A percentile compares a stretch with the other conserved stretches of the same genome.
These are phyloP conservation scores for Pontederia paniculata DNA, from an alignment of 176 grass and related monocot genomes.

Conservation along the genomic window DNA sequence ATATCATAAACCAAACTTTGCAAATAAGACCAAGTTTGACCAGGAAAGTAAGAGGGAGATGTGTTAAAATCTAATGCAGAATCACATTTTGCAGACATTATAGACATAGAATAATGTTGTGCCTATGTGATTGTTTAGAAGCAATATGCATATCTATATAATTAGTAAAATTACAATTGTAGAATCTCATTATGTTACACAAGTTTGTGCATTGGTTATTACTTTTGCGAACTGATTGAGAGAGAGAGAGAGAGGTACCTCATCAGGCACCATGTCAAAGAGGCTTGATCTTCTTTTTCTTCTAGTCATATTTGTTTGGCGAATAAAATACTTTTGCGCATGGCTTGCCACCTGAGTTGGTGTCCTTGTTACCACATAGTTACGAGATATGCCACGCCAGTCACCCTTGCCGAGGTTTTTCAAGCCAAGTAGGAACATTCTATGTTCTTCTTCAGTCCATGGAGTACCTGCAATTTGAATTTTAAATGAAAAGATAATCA, in stretches of 20 bases:
- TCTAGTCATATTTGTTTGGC: constrained; percentile 83
- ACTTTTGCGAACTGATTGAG: background rate
- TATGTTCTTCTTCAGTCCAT: constrained; percentile 99
- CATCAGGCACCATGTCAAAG: constrained; percentile 86
- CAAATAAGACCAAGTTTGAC: too few species aligned
- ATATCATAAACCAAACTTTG: too few species aligned
- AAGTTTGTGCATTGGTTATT: background rate
- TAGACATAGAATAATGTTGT: too few species aligned
- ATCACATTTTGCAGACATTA: too few species aligned
- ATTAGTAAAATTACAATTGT: too few species aligned
- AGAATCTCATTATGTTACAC: too few species aligned
- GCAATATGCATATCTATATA: too few species aligned
- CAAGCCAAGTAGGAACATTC: constrained; percentile 87
- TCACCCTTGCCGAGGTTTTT: constrained; percentile 97
- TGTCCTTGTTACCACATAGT: constrained; percentile 90
- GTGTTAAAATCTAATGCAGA: too few species aligned
- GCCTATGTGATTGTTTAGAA: too few species aligned
- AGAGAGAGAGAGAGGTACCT: constrained; percentile 34
- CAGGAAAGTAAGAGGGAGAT: too few species aligned
- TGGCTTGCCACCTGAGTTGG: constrained; percentile 99
- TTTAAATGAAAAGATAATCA: too few species aligned
- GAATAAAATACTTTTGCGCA: constrained; percentile 98
- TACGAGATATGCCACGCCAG: constrained; percentile 97
- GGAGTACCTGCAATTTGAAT: constrained; percentile 48
- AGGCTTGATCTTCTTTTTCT: constrained; percentile 96